Percentiles rank a stretch among this genome's conserved stretches.
Conservation (phyloP, 331 rosid species). For the Acacia concinna region DNA sequence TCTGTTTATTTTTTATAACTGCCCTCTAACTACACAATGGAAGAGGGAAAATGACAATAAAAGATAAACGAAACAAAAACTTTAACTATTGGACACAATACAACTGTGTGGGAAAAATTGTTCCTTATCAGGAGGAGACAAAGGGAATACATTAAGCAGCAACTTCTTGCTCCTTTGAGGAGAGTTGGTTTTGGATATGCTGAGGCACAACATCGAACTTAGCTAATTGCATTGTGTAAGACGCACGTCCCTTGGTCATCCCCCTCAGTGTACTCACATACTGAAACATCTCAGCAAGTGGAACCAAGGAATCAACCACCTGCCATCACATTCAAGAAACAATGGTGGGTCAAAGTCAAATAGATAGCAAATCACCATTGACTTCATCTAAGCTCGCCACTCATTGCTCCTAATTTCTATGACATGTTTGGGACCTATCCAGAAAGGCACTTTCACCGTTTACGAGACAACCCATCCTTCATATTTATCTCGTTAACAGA, state of each 20-base stretch:
- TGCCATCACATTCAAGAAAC: slow-evolving; percentile 35
- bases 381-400: background rate
- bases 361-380: background rate
- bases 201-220: slow-evolving; percentile 94
- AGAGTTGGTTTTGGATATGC: slow-evolving; percentile 87
- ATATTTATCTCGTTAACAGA: background rate
- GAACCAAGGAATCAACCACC: slow-evolving; percentile 90
- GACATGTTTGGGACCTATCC: background rate
- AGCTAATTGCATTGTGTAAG: slow-evolving; percentile 89
- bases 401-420: background rate
- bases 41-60: slow-evolving; percentile 21
- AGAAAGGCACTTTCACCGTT: background rate
- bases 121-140: slow-evolving; percentile 11
- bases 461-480: background rate
- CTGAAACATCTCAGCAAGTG: slow-evolving; percentile 97
- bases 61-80: background rate
- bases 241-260: slow-evolving; percentile 98
- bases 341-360: background rate
- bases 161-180: slow-evolving; percentile 85
- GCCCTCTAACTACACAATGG: slow-evolving; percentile 26
- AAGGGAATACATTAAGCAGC: slow-evolving; percentile 56
- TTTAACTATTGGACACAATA: slow-evolving; percentile 21
- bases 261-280: slow-evolving; percentile 91
- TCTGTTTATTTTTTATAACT: background rate
- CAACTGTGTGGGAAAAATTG: slow-evolving; percentile 16